Conservation (phyloP, 768 basidiomycete species). For the Cyathus striatus region DNA sequence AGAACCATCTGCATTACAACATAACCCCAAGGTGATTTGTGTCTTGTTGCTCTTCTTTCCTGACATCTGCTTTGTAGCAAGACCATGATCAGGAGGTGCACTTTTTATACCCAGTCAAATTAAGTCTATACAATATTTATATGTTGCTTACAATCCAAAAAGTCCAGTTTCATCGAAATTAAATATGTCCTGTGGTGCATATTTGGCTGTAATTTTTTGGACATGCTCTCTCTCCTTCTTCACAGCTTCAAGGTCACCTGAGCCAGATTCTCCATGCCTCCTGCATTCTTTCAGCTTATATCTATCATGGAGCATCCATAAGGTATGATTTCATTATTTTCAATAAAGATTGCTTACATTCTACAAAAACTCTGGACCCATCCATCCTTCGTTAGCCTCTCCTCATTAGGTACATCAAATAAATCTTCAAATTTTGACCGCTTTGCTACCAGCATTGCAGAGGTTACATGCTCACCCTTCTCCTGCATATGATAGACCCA, state of each 20-base stretch:
- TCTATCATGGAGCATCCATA: conserved; percentile 11
- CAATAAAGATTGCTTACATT: too few relatives aligned
- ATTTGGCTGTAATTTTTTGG: conserved; percentile 12
- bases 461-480: conserved; percentile 16
- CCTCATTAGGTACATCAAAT: conserved; percentile 19
- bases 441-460: conserved; percentile 19
- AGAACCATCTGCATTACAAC: conserved; percentile 22
- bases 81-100: conserved; percentile 23
- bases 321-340: too few relatives aligned
- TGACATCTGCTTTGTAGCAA: conserved; percentile 22
- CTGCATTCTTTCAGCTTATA: conserved; percentile 14
- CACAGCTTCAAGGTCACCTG: conserved; percentile 14
- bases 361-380: too few relatives aligned
- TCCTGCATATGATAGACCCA: conserved; percentile 25
- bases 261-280: conserved; percentile 23
- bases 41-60: conserved; percentile 26
- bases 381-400: conserved; percentile 11
- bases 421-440: conserved; percentile 15
- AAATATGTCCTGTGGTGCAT: conserved; percentile 13
- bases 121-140: not conserved
- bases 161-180: conserved; percentile 19
- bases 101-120: conserved; percentile 2
- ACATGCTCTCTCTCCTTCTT: conserved; percentile 10
- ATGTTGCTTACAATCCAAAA: conserved; percentile 8
- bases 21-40: conserved; percentile 18